Conservation (phyloP, 192 early-diverging fungal species). For the Backusella liffmaniae region DNA sequence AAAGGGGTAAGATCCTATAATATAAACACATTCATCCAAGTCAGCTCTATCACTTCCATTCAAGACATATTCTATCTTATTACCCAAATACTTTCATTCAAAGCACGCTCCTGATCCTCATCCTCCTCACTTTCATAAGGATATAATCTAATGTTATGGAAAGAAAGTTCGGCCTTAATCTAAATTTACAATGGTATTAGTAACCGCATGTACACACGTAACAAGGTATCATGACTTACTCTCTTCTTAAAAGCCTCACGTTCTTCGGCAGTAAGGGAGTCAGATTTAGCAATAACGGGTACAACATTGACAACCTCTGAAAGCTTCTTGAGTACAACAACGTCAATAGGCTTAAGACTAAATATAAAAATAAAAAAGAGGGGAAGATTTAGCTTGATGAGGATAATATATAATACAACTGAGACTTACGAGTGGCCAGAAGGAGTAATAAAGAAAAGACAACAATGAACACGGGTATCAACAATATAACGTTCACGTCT, state of each 20-base stretch:
- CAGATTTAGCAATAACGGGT: conserved; percentile 88
- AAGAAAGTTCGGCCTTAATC: conserved; percentile 87
- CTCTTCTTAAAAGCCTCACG: conserved; percentile 77
- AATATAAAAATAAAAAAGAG: conserved; percentile 4
- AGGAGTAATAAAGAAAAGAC: conserved; percentile 95
- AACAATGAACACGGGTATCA: conserved; percentile 94
- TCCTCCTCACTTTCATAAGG: conserved; percentile 89
- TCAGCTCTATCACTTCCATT: background rate
- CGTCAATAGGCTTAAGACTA: conserved; percentile 83
- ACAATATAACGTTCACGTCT: conserved; percentile 86
- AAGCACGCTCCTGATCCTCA: conserved; percentile 68
- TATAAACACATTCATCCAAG: background rate
- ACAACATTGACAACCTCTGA: conserved; percentile 85
- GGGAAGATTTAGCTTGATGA: background rate
- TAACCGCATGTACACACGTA: background rate
- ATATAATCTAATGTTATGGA: conserved; percentile 90
- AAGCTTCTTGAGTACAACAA: conserved; percentile 81
- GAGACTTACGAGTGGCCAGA: conserved; percentile 83
- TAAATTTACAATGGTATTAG: conserved; percentile 16
- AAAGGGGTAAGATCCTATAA: conserved; percentile 86
- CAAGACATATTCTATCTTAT: background rate
- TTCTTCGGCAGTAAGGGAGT: conserved; percentile 84
- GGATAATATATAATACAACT: background rate
- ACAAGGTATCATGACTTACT: conserved; percentile 33
- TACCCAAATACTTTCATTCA: conserved; percentile 75